Percentiles rank a stretch among this genome's conserved stretches.
Evolutionary conservation across 163 green algal species (phyloP).

Genomic region (Chlorella variabilis): DNA sequence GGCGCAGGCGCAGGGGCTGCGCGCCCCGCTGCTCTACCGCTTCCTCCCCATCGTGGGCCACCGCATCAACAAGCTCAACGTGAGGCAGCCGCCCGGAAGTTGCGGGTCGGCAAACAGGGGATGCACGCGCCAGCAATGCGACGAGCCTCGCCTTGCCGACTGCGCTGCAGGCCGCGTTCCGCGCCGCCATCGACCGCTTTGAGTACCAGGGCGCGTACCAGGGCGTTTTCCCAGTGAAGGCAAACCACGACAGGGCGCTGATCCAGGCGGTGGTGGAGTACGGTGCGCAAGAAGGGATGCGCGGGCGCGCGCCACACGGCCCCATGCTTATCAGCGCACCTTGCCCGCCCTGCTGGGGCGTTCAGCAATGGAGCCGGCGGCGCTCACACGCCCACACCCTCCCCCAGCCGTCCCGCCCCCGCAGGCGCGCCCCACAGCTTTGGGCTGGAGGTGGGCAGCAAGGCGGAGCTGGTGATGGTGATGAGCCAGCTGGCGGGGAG

Average conservation of each 20-base stretch:
- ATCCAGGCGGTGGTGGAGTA: slow-evolving; percentile 59
- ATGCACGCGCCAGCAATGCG: too few relatives aligned
- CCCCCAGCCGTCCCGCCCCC: too few relatives aligned
- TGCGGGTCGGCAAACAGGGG: too few relatives aligned
- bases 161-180: slow-evolving; percentile 37
- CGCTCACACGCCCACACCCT: too few relatives aligned
- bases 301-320: too few relatives aligned
- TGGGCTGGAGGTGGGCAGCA: slow-evolving; percentile 75
- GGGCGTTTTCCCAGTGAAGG: slow-evolving; percentile 78
- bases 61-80: slow-evolving; percentile 66
- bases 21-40: slow-evolving; percentile 65
- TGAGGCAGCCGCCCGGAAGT: slow-evolving; percentile 18
- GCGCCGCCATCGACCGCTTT: slow-evolving; percentile 28
- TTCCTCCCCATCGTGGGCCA: slow-evolving; percentile 73
- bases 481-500: slow-evolving; percentile 50
- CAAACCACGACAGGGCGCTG: slow-evolving; percentile 72
- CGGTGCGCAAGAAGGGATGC: slow-evolving; percentile 8
- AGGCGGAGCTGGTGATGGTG: slow-evolving; percentile 76
- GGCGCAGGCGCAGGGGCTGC: slow-evolving; percentile 47
- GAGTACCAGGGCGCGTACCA: slow-evolving; percentile 57
- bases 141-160: too few relatives aligned
- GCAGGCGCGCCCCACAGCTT: slow-evolving; percentile 50
- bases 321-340: too few relatives aligned
- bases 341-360: neutral
- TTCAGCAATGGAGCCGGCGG: too few relatives aligned